Evolutionary conservation across 768 basidiomycete species (phyloP), one percentile per base, ranked within the genome.

Genomic region (Amanita rubescens): DNA sequence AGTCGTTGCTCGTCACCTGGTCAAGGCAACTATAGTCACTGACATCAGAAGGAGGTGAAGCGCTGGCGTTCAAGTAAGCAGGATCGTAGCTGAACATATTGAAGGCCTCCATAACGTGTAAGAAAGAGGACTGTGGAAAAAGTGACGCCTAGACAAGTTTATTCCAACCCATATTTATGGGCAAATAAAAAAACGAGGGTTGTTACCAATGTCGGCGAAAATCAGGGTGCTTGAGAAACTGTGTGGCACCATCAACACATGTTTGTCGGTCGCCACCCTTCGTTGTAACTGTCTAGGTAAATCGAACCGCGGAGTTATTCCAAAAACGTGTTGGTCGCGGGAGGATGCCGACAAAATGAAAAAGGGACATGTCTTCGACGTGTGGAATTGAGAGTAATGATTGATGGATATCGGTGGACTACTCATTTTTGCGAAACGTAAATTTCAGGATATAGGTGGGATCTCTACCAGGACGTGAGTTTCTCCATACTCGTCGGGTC

Each of bases 281-380:
- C n/a, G 17, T 49, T 12, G 34, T 37, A 34, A 34, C 33, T 22
- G 8, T 22, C 17, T 3, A 50, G 27, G 35, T 22, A 50, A 20
- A 27, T 6, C 15, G 32, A 47, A 4, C 12, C 3, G 7, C 27
- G 22, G 7, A 25, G 6, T 24, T 39, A 24, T 25, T 30, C 49
- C 35, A 1, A 30, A 50, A 50, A 50, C 49, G 49, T 50, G 49
- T 50, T 50, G 24, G 49, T 47, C 45, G 27, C 19, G 14, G 27
- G 17, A 17, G 5, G 8, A 47, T 3, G 19, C 35, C 12, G 14
- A 37, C 14, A 20, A 30, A 11, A 15, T n/a, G 24, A 22, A 38
- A 50, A 39, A 50, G 49, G 49, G 37, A 19, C 24, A 7, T 39
- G 27, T 30, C 27, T 8, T 8, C 5, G n/a, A n/a, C 30, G 19